Evolutionary conservation across 192 early-diverging fungal genomes (phyloP), one percentile per base, ranked within the genome.

Genomic region (Gamsiella multidivaricata): DNA sequence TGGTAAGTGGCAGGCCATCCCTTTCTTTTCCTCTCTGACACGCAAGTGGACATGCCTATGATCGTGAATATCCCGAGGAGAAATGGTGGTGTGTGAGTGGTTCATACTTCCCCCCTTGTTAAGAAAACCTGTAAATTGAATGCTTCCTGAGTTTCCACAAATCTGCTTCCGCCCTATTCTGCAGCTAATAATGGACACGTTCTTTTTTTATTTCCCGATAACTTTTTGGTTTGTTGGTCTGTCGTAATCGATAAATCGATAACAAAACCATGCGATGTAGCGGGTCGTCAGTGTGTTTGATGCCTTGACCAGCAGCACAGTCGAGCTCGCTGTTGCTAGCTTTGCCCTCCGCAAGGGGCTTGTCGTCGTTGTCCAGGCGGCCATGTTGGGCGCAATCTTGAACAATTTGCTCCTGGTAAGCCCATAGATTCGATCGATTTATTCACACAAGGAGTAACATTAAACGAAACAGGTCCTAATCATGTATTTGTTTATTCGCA

Each of bases 381-480:
- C 93, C 7, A 80, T 97, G 46, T 83, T 98, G 15, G 97, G 97
- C 12, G 94, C 94, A 25, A 95, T 98, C 64, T 83, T 98, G 18
- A 94, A 92, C 62, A 98, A 98, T 74, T 80, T 96, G 79, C 81
- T 98, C 36, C 85, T 98, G 56, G 90, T 97, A 76, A 70, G 68
- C 55, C 15, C 25, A n/a, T n/a, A n/a, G n/a, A n/a, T n/a, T n/a
- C n/a, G n/a, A n/a, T n/a, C n/a, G n/a, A n/a, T n/a, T n/a, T n/a
- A n/a, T n/a, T n/a, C n/a, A n/a, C n/a, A n/a, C n/a, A n/a, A n/a
- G n/a, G n/a, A n/a, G n/a, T n/a, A n/a, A n/a, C n/a, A n/a, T n/a
- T n/a, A n/a, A n/a, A n/a, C n/a, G n/a, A n/a, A n/a, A n/a, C n/a
- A n/a, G n/a, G n/a, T n/a, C n/a, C n/a, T n/a, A n/a, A n/a, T n/a